Evolutionary conservation across 2,329 filamentous ascomycete genomes (phyloP), one percentile per base, ranked within the genome.

Genomic region (Phyllosticta capitalensis): DNA sequence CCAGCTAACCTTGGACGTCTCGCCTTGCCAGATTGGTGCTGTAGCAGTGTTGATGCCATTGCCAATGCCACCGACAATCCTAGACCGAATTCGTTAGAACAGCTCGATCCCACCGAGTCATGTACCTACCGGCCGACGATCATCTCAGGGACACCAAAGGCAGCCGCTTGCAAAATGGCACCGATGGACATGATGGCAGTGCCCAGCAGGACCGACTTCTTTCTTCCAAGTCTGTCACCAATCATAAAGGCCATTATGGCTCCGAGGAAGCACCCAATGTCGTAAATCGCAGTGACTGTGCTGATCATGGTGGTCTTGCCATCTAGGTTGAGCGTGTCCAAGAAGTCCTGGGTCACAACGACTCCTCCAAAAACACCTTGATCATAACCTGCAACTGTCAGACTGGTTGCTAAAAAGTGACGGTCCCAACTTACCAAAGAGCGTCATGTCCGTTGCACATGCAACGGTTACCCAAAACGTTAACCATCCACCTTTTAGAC

Each of bases 251-350:
- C 75, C 1, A 76, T 64, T 28, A 81, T 70, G 1, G 76, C 81
- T 17, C 83, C 83, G 51, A 84, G 70, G 67, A 85, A 84, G 66
- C 82, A 84, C 9, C 82, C 82, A 30, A 85, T 74, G 63, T 84
- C 80, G 67, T 84, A 83, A 58, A 83, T 79, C 1, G 81, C 81
- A 0, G 79, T 81, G 10, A 83, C 78, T 0, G 79, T 81, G n/a
- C 71, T 66, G 63, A 76, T 63, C 56, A 69, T 69, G 56, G 69
- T 75, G 63, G 68, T 74, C 30, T 71, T 71, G 3, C 75, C 75
- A 28, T 67, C 69, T 1, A 82, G 73, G 56, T 77, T 66, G 49
- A 79, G 75, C 1, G 75, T 70, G 45, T 78, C 69, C 2, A 83
- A 74, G 56, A 82, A 82, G 63, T 83, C 75, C 12, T 75, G 68